Evolutionary conservation across 352 stramenopile genomes (phyloP), one percentile per base, ranked within the genome.

Genomic region (Pythium insidiosum): DNA sequence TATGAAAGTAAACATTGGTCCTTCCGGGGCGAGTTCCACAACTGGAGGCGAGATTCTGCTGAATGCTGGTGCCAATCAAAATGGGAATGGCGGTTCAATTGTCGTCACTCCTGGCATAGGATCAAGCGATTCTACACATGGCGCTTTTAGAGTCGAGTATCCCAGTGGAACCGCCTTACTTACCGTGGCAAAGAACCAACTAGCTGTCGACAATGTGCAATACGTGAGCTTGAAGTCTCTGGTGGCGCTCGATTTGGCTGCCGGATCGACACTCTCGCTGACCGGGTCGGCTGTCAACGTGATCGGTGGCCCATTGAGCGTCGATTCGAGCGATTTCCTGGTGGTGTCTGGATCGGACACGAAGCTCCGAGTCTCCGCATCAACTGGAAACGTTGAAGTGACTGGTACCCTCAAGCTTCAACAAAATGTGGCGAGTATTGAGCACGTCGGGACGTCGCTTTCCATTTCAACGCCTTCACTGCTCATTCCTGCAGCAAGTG

Each of bases 101-200:
- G 50, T 73, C 13, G 39, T 63, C 22, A 75, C 58, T 1, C 68
- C 67, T 6, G 72, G 68, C 2, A 40, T 48, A 48, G 66, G 68
- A 13, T 38, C 52, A 2, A 59, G 19, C 5, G 40, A 61, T 25
- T 22, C 40, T 2, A 43, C 23, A 0, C 49, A 77, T 21, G 68
- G 68, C 2, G 43, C 44, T 20, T 80, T 80, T 36, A 53, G 56
- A 7, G 63, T 77, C 9, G 65, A 77, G 24, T 68, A 65, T 46
- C 56, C 58, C 11, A 62, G 35, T 21, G 52, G 38, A 0, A 52
- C 54, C 0, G 25, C 51, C 3, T 41, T 80, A 1, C 44, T 80
- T 4, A 62, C 59, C 0, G 47, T 70, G 11, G 56, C 65, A 2
- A 56, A 52, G n/a, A 69, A 29, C 10, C 5, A 40, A 15, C 47